These are phyloP conservation scores for Monotropa hypopitys DNA, from an alignment of 179 eudicot species.

Conservation along the genomic window DNA sequence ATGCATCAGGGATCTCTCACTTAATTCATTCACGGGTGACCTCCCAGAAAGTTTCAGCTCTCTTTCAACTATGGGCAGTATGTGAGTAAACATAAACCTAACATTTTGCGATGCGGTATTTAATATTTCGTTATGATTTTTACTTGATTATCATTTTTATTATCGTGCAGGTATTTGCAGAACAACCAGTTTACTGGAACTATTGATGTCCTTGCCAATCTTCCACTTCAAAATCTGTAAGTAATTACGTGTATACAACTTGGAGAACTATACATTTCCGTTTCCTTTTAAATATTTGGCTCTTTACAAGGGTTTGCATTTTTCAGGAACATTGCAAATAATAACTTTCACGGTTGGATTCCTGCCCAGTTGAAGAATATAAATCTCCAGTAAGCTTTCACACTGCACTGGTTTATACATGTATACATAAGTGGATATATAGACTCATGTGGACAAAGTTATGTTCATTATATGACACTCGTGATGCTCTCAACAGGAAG, in stretches of 20 bases:
- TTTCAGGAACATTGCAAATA: slow-evolving; percentile 71
- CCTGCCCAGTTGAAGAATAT: slow-evolving; percentile 60
- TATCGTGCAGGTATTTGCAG: slow-evolving; percentile 53
- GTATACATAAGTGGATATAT: not conserved
- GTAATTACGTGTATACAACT: slow-evolving; percentile 14
- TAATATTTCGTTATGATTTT: not conserved
- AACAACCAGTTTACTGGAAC: slow-evolving; percentile 81
- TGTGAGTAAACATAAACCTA: slow-evolving; percentile 41
- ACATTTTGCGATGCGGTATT: not conserved
- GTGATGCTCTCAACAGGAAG: slow-evolving; percentile 31
- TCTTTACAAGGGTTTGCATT: not conserved
- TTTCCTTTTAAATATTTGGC: not conserved
- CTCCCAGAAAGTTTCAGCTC: slow-evolving; percentile 58
- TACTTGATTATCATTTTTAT: not conserved
- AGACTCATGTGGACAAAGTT: not conserved
- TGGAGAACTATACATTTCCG: not conserved
- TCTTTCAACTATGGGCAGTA: slow-evolving; percentile 54
- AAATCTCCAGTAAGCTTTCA: slow-evolving; percentile 58
- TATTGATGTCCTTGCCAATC: slow-evolving; percentile 51
- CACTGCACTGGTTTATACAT: not conserved
- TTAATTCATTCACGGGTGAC: slow-evolving; percentile 58
- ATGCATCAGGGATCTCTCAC: slow-evolving; percentile 70
- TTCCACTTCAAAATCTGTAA: slow-evolving; percentile 71
- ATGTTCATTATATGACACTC: slow-evolving; percentile 3
- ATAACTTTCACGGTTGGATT: slow-evolving; percentile 83